Evolutionary conservation across 1,284 basidiomycete genomes (phyloP).

Genomic region (Cutaneotrichosporon spelunceum): DNA sequence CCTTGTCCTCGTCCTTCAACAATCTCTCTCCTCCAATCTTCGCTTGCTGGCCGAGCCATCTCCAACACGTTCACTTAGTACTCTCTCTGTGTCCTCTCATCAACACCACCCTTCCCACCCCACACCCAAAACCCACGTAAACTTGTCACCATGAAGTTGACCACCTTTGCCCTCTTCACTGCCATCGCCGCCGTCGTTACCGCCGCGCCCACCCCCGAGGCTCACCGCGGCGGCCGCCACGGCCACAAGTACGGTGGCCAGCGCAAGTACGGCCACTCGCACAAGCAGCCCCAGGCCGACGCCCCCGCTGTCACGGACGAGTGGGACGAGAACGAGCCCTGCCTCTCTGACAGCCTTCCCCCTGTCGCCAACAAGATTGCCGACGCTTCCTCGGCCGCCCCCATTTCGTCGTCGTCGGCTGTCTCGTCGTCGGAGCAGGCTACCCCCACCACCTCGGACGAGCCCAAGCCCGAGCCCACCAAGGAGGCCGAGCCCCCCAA

Average conservation of each 20-base stretch:
- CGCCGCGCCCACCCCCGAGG: slow-evolving; percentile 3
- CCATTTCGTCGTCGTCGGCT: not conserved
- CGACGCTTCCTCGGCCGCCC: not conserved
- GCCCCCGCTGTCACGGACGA: slow-evolving; percentile 1
- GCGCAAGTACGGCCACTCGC: slow-evolving; percentile 1
- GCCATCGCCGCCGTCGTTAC: not conserved
- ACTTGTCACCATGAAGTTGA: not conserved
- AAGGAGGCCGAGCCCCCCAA: no score
- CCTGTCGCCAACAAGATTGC: not conserved
- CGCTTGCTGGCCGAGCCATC: slow-evolving; percentile 1
- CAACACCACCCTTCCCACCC: not conserved
- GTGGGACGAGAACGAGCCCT: slow-evolving; percentile 6
- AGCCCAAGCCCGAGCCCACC: not conserved
- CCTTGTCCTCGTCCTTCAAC: not conserved
- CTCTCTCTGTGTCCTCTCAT: no score
- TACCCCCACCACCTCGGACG: not conserved
- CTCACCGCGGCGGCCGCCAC: slow-evolving; percentile 3
- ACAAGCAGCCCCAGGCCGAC: not conserved
- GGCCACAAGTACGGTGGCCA: slow-evolving; percentile 6
- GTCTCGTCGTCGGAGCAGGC: not conserved
- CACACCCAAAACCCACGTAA: not conserved
- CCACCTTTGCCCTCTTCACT: slow-evolving; percentile 1
- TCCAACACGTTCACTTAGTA: not conserved
- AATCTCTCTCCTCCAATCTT: not conserved
- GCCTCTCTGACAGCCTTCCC: not conserved